Evolutionary conservation across 768 basidiomycete species (phyloP).

Genomic region (Leccinellum rugosiceps): DNA sequence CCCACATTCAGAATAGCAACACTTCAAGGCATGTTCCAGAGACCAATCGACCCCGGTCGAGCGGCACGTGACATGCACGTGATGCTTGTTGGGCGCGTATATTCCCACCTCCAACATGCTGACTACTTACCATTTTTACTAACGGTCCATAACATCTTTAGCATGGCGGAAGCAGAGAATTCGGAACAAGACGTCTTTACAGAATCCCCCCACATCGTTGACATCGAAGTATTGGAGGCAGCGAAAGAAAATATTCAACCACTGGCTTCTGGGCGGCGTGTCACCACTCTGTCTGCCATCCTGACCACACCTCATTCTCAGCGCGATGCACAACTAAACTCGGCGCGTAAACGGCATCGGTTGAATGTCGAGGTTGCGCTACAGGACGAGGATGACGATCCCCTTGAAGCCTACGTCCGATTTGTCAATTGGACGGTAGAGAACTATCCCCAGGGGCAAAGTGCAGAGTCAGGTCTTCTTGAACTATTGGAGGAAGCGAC

Average conservation of each 20-base stretch:
- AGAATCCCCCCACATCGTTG: slow-evolving; percentile 52
- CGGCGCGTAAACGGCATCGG: slow-evolving; percentile 62
- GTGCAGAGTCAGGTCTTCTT: slow-evolving; percentile 84
- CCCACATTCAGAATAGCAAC: not conserved
- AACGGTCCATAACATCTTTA: not conserved
- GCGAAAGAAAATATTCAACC: slow-evolving; percentile 88
- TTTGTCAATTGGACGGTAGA: slow-evolving; percentile 92
- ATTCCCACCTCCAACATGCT: not conserved
- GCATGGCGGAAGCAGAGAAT: slow-evolving; percentile 19
- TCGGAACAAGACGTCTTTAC: slow-evolving; percentile 44
- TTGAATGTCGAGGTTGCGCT: slow-evolving; percentile 71
- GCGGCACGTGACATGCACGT: slow-evolving; percentile 17
- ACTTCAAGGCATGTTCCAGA: not conserved
- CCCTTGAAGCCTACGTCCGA: slow-evolving; percentile 80
- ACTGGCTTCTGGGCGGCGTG: slow-evolving; percentile 73
- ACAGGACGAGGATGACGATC: slow-evolving; percentile 74
- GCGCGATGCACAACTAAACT: slow-evolving; percentile 65
- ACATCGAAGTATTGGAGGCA: slow-evolving; percentile 78
- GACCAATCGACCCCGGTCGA: too few species aligned
- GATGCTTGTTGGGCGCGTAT: slow-evolving; percentile 19
- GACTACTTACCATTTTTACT: not conserved
- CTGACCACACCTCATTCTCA: slow-evolving; percentile 75
- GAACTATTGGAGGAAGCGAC: slow-evolving; percentile 93
- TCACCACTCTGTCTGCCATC: slow-evolving; percentile 71
- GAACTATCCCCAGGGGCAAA: slow-evolving; percentile 91